Percentiles rank a stretch among this genome's conserved stretches.
phyloP scores from a whole-genome alignment of 1,139 yeast species.

The Nadsonia commutata region DNA sequence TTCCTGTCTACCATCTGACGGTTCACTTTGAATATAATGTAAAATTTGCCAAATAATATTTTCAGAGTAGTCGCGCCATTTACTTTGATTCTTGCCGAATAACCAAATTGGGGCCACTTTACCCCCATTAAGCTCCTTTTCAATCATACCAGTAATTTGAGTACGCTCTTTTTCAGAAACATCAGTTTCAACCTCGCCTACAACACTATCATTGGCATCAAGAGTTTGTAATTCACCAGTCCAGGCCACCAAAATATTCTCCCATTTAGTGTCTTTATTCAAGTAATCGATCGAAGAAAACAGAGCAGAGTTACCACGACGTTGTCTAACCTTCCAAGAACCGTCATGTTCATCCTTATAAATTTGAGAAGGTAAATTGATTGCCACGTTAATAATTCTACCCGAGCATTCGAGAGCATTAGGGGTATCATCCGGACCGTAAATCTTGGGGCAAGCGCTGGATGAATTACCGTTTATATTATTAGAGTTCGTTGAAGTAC shows the following conservation, averaged over 20 bases:
- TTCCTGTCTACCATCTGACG: conserved; percentile 58
- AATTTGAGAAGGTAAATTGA: conserved; percentile 4
- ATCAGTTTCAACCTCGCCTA: conserved; percentile 45
- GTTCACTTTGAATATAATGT: conserved; percentile 71
- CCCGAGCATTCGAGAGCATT: conserved; percentile 1
- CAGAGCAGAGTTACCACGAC: conserved; percentile 76
- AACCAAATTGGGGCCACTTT: conserved; percentile 80
- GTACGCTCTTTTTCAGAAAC: conserved; percentile 41
- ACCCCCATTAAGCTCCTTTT: conserved; percentile 21
- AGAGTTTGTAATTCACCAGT: conserved; percentile 59
- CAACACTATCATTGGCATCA: conserved; percentile 2
- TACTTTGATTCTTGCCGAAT: conserved; percentile 30
- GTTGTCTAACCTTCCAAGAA: conserved; percentile 16
- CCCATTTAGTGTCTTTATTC: conserved; percentile 52
- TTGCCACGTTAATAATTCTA: conserved; percentile 4
- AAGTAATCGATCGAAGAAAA: conserved; percentile 60
- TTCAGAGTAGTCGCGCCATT: conserved; percentile 51
- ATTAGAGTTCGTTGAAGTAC: neutral
- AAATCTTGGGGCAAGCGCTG: neutral
- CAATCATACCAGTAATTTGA: conserved; percentile 1
- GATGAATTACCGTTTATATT: neutral
- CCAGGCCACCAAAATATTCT: conserved; percentile 85
- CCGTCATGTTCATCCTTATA: conserved; percentile 1
- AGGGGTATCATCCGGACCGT: neutral
- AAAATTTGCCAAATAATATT: conserved; percentile 86